Evolutionary conservation across 108 stramenopile genomes (phyloP).

Genomic region (Stephanodiscus minutulus): DNA sequence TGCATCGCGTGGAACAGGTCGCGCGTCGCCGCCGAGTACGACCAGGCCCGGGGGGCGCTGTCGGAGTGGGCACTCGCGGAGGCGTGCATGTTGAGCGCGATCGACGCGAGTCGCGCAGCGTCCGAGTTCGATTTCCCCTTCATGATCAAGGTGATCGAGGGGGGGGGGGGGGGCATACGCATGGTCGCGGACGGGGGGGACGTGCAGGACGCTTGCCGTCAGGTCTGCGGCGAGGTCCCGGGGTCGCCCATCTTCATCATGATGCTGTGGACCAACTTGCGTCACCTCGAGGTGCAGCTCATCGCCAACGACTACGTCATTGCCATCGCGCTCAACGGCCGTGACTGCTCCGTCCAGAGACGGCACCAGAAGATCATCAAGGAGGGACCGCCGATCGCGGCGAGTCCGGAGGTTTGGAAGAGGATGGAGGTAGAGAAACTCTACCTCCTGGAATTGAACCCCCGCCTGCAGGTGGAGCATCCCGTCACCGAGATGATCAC

Average conservation of each 20-base stretch:
- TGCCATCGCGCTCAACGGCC: slow-evolving; percentile 98
- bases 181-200: slow-evolving; percentile 69
- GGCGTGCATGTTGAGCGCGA: slow-evolving; percentile 83
- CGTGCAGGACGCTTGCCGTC: slow-evolving; percentile 91
- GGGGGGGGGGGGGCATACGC: slow-evolving; percentile 97
- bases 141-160: slow-evolving; percentile 99
- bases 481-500: slow-evolving; percentile 99
- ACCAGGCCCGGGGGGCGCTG: slow-evolving; percentile 71
- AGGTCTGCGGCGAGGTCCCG: slow-evolving; percentile 97
- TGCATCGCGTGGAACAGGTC: slow-evolving; percentile 96
- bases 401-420: slow-evolving; percentile 88
- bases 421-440: slow-evolving; percentile 96
- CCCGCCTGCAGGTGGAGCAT: slow-evolving; percentile 98
- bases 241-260: slow-evolving; percentile 99
- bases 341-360: slow-evolving; percentile 99
- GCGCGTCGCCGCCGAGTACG: slow-evolving; percentile 89
- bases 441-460: slow-evolving; percentile 99
- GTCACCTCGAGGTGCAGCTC: slow-evolving; percentile 99
- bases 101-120: slow-evolving; percentile 78
- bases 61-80: slow-evolving; percentile 85
- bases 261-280: slow-evolving; percentile 82
- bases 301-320: slow-evolving; percentile 96
- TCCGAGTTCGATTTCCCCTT: slow-evolving; percentile 94
- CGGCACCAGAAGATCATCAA: slow-evolving; percentile 99
- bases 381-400: slow-evolving; percentile 98